Evolutionary conservation across 768 basidiomycete species (phyloP), one percentile per base, ranked within the genome.

Genomic region (Udeniomyces megalosporus): DNA sequence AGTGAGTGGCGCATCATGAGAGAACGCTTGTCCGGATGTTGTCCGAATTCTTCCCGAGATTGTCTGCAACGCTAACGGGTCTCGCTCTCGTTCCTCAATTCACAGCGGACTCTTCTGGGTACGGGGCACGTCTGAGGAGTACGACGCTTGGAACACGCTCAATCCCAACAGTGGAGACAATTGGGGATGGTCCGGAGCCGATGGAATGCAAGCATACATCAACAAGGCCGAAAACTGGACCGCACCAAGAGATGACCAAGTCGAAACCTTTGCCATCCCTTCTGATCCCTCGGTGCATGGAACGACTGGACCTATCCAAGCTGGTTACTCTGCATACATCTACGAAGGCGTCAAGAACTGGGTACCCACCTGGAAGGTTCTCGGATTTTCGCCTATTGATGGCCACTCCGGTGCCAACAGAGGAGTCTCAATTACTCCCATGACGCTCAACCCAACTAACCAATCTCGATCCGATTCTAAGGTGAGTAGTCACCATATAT

Each of bases 401-500:
- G 35, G 20, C n/a, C 44, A 54, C 65, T 58, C 60, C 17, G 62
- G 62, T 8, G 2, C 8, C 35, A 59, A 26, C 44, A 49, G 66
- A 58, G 72, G 71, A 14, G 69, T 69, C 38, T 67, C 79, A 68
- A 76, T 84, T 68, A 76, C 81, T 0, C 77, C 82, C 3, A 78
- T 78, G 5, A 75, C 78, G 7, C 81, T 86, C 69, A 84, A 84
- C 72, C 79, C 80, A 1, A 60, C 75, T 29, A 84, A 83, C 73
- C 80, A 78, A 75, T 82, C 81, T 14, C 78, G 83, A 50, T 81
- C 80, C 0, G 84, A 84, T 72, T 76, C 82, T n/a, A 77, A 80
- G 62, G 38, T 42, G 10, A 8, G 38, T 8, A 8, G 38, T 17
- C 38, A n/a, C n/a, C n/a, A n/a, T n/a, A n/a, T n/a, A n/a, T n/a